Evolutionary conservation across 1,284 basidiomycete species (phyloP), one percentile per base, ranked within the genome.

Genomic region (Sparassis latifolia): DNA sequence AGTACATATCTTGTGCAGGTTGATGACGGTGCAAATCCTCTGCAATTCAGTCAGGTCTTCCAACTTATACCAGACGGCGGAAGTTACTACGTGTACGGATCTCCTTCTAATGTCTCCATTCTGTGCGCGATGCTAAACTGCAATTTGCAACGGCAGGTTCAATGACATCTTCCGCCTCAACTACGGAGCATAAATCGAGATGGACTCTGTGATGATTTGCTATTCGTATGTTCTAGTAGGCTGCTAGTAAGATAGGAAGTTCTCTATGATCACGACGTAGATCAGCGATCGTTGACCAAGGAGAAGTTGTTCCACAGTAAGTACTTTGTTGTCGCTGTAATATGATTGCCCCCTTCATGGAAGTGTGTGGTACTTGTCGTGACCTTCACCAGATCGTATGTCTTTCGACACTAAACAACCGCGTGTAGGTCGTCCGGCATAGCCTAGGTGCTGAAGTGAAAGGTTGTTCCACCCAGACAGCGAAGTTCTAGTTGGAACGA

Each of bases 141-240:
- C 45, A 20, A 20, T 20, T 20, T 20, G 20, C 20, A 20, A 9
- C 37, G 31, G 3, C 61, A 91, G 88, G 45, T 76, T 77, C 66
- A 94, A 94, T 69, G 90, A 94, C 68, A 82, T 94, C 58, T 94
- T 95, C 87, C 86, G 90, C 64, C 82, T 95, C 69, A 88, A 88
- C 71, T 77, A 80, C 62, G 82, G 79, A 42, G 52, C 52, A 48
- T 51, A 37, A 54, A 27, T 37, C 20, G 20, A 20, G 20, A 20
- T 20, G 20, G 20, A 20, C 7, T 12, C 35, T 6, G 35, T 12
- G 35, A 37, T 37, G 35, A 12, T 12, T 7, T 12, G 6, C 12
- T 37, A 12, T 12, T 6, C 35, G 35, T 6, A 12, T 37, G 35
- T 6, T 6, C 6, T 6, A 37, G 35, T 7, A 12, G 35, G 35